Conservation (phyloP, 139 green algal species). For the Tetradesmus obliquus region DNA sequence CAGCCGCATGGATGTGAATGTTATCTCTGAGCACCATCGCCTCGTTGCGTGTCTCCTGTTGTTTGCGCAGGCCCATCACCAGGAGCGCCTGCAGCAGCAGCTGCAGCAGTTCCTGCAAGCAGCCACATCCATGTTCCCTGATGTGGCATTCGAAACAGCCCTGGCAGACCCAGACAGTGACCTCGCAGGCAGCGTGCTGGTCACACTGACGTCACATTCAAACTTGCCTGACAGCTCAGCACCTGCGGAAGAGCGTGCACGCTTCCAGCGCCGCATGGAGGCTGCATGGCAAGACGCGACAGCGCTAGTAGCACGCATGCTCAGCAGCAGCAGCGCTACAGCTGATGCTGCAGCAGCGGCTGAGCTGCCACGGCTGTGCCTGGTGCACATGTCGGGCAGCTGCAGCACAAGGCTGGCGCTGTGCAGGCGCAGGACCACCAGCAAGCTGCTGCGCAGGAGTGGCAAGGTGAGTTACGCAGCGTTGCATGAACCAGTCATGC, state of each 20-base stretch:
- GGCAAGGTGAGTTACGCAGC: conserved; percentile 17
- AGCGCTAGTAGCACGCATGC: background rate
- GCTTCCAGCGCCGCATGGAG: background rate
- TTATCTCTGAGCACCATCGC: background rate
- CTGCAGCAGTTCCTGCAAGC: background rate
- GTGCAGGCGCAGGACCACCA: conserved; percentile 32
- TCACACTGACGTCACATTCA: background rate
- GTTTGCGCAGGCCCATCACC: background rate
- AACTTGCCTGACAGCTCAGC: background rate
- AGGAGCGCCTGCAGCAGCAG: background rate
- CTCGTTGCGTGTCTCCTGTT: background rate
- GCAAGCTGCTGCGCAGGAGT: conserved; percentile 32
- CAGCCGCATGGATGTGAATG: background rate
- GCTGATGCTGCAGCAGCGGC: background rate
- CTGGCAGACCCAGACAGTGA: conserved; percentile 1
- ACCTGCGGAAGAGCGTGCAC: background rate
- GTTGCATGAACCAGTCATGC: background rate
- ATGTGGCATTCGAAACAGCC: background rate
- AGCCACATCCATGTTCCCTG: background rate
- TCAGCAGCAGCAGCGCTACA: background rate
- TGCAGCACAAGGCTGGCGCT: conserved; percentile 17
- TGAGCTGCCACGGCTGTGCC: background rate
- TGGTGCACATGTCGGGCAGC: conserved; percentile 32
- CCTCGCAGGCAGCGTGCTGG: conserved; percentile 11
- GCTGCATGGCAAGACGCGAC: conserved; percentile 1